Conservation (phyloP, 805 yeast genomes). For the Suhomyces tanzawaensis region DNA sequence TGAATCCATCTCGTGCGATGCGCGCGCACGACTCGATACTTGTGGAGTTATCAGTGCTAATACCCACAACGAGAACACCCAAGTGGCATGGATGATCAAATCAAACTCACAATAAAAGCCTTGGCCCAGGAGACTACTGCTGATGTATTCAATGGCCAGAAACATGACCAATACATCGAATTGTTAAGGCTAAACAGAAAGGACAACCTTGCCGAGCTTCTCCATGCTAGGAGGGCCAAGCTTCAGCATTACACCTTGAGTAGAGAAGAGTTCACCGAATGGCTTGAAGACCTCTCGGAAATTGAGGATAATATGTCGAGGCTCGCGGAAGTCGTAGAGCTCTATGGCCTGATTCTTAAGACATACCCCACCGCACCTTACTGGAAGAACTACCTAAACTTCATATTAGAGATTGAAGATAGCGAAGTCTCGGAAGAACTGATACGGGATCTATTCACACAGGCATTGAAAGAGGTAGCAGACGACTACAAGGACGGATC, state of each 20-base stretch:
- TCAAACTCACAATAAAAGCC: background rate
- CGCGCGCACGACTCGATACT: conserved; percentile 1
- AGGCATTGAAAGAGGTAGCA: conserved; percentile 21
- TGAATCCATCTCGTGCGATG: conserved; percentile 2
- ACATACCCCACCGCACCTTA: conserved; percentile 21
- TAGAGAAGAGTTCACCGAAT: conserved; percentile 12
- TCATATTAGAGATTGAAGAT: conserved; percentile 5
- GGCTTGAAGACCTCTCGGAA: conserved; percentile 18
- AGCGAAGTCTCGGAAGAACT: background rate
- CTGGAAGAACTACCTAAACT: conserved; percentile 22
- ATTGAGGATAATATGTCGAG: conserved; percentile 10
- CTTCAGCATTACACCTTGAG: conserved; percentile 10
- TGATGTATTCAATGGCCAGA: background rate
- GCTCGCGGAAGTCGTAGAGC: conserved; percentile 8
- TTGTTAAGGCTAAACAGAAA: background rate
- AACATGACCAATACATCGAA: background rate
- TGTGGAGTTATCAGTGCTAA: background rate
- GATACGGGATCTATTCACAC: conserved; percentile 11
- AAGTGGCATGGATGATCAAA: background rate
- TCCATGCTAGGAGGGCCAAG: conserved; percentile 10
- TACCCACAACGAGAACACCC: background rate
- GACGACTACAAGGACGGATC: conserved; percentile 24
- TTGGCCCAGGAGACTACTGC: background rate
- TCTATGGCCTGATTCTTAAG: conserved; percentile 14
- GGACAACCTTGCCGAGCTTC: background rate